phyloP scores from a whole-genome alignment of 345 rosid genomes.

The Punica granatum region DNA sequence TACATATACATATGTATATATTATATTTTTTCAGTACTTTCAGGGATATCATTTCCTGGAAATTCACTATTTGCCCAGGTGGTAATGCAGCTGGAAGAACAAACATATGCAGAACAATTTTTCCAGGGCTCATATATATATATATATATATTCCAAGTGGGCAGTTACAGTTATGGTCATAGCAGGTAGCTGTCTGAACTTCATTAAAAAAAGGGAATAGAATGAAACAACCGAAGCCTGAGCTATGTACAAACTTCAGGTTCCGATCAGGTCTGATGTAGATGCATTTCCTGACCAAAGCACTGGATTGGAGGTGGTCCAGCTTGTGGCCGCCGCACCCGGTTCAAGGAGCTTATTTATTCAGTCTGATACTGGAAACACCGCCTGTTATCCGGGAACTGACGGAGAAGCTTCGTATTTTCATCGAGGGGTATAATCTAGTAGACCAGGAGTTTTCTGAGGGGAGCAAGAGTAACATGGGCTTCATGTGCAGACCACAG shows the following conservation, averaged over 20 bases:
- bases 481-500: constrained; percentile 52
- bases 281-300: too few species aligned
- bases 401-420: not conserved
- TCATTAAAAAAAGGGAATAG: not conserved
- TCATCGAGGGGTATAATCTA: not conserved
- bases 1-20: too few species aligned
- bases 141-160: not conserved
- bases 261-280: not conserved
- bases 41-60: too few species aligned
- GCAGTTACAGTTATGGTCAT: not conserved
- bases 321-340: too few species aligned
- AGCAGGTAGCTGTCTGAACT: not conserved
- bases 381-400: too few species aligned
- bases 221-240: not conserved
- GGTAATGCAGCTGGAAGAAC: not conserved
- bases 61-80: too few species aligned
- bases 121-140: not conserved
- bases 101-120: not conserved
- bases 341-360: too few species aligned
- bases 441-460: constrained; percentile 9
- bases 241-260: not conserved
- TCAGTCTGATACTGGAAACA: not conserved
- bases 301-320: too few species aligned
- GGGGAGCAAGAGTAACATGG: constrained; percentile 67
- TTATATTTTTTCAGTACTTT: too few species aligned